Evolutionary conservation across 495 filamentous ascomycete species (phyloP).

Genomic region (Aspergillus hancockii): DNA sequence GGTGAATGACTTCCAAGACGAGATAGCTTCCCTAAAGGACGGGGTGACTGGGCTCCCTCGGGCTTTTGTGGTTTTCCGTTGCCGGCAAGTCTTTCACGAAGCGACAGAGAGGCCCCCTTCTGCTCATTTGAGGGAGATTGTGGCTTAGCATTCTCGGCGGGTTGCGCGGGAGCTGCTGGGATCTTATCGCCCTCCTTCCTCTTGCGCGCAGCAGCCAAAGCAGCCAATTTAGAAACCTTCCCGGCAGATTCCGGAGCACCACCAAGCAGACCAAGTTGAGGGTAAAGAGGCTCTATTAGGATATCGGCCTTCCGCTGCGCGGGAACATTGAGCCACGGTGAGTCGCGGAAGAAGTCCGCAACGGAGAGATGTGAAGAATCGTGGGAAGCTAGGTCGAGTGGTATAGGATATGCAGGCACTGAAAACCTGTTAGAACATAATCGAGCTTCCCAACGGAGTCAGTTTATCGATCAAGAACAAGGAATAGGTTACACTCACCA

Average conservation of each 20-base stretch:
- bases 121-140: constrained; percentile 24
- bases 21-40: constrained; percentile 23
- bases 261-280: constrained; percentile 68
- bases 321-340: constrained; percentile 83
- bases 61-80: constrained; percentile 33
- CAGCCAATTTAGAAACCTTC: constrained; percentile 88
- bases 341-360: constrained; percentile 74
- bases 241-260: constrained; percentile 60
- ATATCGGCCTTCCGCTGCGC: constrained; percentile 64
- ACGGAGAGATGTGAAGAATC: constrained; percentile 39
- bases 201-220: constrained; percentile 84
- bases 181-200: constrained; percentile 70
- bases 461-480: constrained; percentile 31
- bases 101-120: constrained; percentile 27
- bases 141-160: constrained; percentile 14
- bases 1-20: constrained; percentile 20
- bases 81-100: constrained; percentile 40
- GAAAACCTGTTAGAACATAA: constrained; percentile 47
- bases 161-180: constrained; percentile 19
- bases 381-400: constrained; percentile 16
- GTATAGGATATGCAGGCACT: constrained; percentile 41
- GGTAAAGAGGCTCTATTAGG: constrained; percentile 61
- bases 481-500: constrained; percentile 18
- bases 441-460: constrained; percentile 36
- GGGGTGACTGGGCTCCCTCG: constrained; percentile 29